Evolutionary conservation across 1,284 basidiomycete species (phyloP), one percentile per base, ranked within the genome.

Genomic region (Irpex lacteus): DNA sequence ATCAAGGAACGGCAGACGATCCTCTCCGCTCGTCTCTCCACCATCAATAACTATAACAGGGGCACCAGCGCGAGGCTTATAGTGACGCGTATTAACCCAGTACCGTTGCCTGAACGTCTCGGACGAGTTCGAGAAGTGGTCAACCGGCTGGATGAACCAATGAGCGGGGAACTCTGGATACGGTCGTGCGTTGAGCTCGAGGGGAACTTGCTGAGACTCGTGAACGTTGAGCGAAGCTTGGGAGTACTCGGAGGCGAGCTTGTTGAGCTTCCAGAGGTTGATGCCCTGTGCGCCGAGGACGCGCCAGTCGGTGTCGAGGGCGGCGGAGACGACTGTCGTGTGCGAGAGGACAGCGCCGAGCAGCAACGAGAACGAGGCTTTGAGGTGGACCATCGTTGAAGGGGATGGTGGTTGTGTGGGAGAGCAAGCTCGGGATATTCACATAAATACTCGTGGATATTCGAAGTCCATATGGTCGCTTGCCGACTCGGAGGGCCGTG

Each of bases 41-140:
- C 92, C 91, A 73, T 96, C 91, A 58, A 96, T 77, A 8, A 94
- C 83, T 71, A 92, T 87, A 32, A 96, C 89, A 0, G 94, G 94
- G 4, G 87, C 90, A 56, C 88, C 86, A 1, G 82, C 77, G 9
- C 88, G 83, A 0, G 88, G 82, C 65, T 85, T 82, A 76, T 97
- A 98, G 75, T 94, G 87, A 38, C 90, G 85, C n/a, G 85, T 85
- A 72, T 90, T 95, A 57, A 96, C 82, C 95, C 96, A 98, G 77
- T 95, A 98, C 32, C 92, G 83, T 71, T 94, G 91, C 59, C 78
- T 75, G 74, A 89, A 94, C 2, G 83, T 88, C 61, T 82, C 80
- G 21, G 78, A 77, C 19, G 78, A 79, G 26, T 74, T 77, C 49
- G 81, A 79, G 67, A 89, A 88, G 72, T 98, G 96, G 73, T 96